These are phyloP conservation scores for Quercus mongolica DNA, from an alignment of 306 rosid genomes.

Conservation along the genomic window DNA sequence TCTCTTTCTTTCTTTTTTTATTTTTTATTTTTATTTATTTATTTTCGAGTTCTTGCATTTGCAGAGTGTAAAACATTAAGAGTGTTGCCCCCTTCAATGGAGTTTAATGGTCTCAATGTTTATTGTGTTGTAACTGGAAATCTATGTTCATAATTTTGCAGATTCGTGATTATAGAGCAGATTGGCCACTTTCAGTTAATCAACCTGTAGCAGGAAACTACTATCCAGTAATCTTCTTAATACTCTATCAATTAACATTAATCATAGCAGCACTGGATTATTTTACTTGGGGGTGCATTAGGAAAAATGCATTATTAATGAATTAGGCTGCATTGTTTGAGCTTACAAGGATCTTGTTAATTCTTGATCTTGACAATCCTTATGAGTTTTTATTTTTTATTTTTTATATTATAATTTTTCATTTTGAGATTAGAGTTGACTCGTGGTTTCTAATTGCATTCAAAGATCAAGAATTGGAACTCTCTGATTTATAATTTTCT, in stretches of 20 bases:
- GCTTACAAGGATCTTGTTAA: not conserved
- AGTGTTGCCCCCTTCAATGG: not conserved
- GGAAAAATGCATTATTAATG: too few species aligned
- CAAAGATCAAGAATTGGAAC: not conserved
- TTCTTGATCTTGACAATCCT: not conserved
- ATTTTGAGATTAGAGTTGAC: not conserved
- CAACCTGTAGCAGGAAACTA: conserved; percentile 93
- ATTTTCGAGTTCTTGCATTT: not conserved
- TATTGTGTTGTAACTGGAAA: conserved; percentile 13
- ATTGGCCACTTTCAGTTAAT: conserved; percentile 73
- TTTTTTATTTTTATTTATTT: not conserved
- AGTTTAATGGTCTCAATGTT: not conserved
- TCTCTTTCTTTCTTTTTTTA: not conserved
- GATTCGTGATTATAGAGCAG: conserved; percentile 75
- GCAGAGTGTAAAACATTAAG: not conserved
- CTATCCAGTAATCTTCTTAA: conserved; percentile 64
- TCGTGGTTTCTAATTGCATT: not conserved
- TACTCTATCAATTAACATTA: not conserved
- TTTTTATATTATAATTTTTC: not conserved
- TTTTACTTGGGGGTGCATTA: not conserved
- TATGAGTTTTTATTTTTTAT: not conserved
- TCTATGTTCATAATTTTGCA: conserved; percentile 27
- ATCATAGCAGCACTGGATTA: not conserved
- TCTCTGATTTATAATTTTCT: not conserved
- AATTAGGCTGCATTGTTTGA: not conserved